Evolutionary conservation across 2,329 filamentous ascomycete genomes (phyloP).

Genomic region (Plenodomus tracheiphilus): DNA sequence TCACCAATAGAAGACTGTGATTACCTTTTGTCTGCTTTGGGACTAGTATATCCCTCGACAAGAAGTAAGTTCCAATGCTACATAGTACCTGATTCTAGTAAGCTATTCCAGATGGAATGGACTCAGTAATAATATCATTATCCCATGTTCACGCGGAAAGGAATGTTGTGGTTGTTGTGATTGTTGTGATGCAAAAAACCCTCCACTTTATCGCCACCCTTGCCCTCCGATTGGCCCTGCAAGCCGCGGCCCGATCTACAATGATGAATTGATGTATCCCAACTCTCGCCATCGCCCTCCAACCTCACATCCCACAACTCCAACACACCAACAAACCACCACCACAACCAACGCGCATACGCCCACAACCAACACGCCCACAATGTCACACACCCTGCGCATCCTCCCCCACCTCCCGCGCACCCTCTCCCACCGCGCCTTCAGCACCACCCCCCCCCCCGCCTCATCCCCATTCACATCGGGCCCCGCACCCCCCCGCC

Average conservation of each 20-base stretch:
- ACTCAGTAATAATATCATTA: too few relatives aligned
- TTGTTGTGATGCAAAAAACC: too few relatives aligned
- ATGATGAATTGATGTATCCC: constrained; percentile 1
- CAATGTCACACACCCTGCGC: constrained; percentile 20
- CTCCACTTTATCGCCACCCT: constrained; percentile 29
- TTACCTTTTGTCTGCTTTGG: too few relatives aligned
- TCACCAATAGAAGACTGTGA: too few relatives aligned
- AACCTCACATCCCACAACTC: neutral
- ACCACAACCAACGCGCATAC: neutral
- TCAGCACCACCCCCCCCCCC: constrained; percentile 16
- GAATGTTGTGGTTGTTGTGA: too few relatives aligned
- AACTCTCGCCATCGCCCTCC: constrained; percentile 5
- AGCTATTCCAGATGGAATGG: too few relatives aligned
- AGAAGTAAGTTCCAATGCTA: too few relatives aligned
- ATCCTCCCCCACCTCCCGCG: constrained; percentile 26
- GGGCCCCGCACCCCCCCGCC: constrained; percentile 76
- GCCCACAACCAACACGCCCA: neutral
- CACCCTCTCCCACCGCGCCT: constrained; percentile 27
- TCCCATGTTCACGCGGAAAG: too few relatives aligned
- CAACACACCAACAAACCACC: neutral
- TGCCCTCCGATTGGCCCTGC: constrained; percentile 24
- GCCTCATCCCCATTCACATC: constrained; percentile 33
- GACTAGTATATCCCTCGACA: too few relatives aligned
- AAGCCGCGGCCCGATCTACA: constrained; percentile 12
- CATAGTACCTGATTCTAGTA: too few relatives aligned